A percentile compares a stretch with the other conserved stretches of the same genome.
These are phyloP conservation scores for Phytopythium chamaehyphon DNA, from an alignment of 352 stramenopile species.

Conservation along the genomic window DNA sequence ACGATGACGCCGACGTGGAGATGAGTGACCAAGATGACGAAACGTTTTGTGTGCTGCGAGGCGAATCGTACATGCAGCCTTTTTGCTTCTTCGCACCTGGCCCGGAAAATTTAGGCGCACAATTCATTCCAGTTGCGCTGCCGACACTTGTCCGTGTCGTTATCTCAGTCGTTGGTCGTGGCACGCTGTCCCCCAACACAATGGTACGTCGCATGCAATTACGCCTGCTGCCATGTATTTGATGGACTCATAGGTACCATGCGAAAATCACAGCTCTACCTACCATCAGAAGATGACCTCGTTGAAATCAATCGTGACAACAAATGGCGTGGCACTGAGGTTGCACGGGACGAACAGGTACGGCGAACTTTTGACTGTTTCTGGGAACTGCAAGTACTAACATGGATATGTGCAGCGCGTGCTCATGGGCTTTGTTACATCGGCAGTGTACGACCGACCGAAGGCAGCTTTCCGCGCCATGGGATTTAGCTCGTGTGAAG, in stretches of 20 bases:
- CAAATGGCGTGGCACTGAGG: constrained; percentile 28
- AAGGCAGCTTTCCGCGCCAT: constrained; percentile 58
- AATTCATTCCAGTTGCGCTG: constrained; percentile 47
- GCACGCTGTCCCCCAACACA: constrained; percentile 45
- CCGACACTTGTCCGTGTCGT: constrained; percentile 68
- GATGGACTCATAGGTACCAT: background rate
- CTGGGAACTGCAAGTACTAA: constrained; percentile 4
- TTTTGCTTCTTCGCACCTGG: constrained; percentile 48
- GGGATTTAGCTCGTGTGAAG: constrained; percentile 63
- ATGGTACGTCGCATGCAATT: constrained; percentile 72
- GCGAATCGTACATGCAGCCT: constrained; percentile 57
- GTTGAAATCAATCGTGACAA: constrained; percentile 21
- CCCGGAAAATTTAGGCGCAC: background rate
- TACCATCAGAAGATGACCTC: constrained; percentile 23
- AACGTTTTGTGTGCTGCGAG: constrained; percentile 52
- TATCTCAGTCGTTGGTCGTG: constrained; percentile 50
- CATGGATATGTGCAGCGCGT: constrained; percentile 20
- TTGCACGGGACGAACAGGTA: constrained; percentile 19
- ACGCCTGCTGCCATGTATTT: too few relatives aligned
- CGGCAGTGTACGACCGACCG: constrained; percentile 71
- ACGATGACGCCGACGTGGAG: constrained; percentile 11
- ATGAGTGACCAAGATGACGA: constrained; percentile 1
- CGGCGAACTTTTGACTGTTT: background rate
- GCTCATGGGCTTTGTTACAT: constrained; percentile 65
- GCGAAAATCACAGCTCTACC: constrained; percentile 40